Conservation (phyloP, 2,329 filamentous ascomycete species). For the Polytolypa hystricis region DNA sequence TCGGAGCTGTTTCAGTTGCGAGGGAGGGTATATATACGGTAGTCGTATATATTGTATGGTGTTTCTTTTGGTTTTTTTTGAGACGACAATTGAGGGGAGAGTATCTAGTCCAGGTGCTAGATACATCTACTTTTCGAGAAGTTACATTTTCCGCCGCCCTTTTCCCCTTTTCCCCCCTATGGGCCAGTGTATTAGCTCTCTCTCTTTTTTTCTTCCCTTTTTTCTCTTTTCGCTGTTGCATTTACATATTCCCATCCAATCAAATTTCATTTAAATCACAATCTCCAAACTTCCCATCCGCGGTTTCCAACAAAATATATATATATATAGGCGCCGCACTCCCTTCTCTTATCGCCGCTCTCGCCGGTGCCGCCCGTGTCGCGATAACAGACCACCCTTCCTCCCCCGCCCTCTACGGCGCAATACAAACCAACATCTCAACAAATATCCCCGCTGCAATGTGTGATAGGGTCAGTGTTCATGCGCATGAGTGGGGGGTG, state of each 20-base stretch:
- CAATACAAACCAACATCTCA: constrained; percentile 38
- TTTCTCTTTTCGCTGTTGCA: background rate
- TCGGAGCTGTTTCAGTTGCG: too few relatives aligned
- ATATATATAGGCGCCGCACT: constrained; percentile 30
- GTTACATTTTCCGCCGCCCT: too few relatives aligned
- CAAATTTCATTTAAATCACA: too few relatives aligned
- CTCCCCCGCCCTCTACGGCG: constrained; percentile 29
- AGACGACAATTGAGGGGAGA: too few relatives aligned
- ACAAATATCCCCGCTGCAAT: constrained; percentile 30
- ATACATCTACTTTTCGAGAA: too few relatives aligned
- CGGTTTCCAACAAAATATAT: background rate
- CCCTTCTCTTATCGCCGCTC: constrained; percentile 28
- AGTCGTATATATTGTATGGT: too few relatives aligned
- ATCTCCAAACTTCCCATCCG: too few relatives aligned
- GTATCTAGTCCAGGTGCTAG: too few relatives aligned
- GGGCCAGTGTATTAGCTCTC: too few relatives aligned
- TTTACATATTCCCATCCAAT: too few relatives aligned
- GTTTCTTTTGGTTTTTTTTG: background rate
- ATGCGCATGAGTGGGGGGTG: constrained; percentile 46
- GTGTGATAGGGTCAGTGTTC: constrained; percentile 23
- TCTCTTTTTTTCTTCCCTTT: background rate
- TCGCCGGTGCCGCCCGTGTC: constrained; percentile 28
- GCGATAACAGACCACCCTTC: constrained; percentile 42
- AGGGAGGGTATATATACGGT: too few relatives aligned
- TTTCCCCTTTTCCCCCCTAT: too few relatives aligned